Percentiles rank a stretch among this genome's conserved stretches.
phyloP scores from a whole-genome alignment of 768 basidiomycete species.

The Panellus pusillus region DNA sequence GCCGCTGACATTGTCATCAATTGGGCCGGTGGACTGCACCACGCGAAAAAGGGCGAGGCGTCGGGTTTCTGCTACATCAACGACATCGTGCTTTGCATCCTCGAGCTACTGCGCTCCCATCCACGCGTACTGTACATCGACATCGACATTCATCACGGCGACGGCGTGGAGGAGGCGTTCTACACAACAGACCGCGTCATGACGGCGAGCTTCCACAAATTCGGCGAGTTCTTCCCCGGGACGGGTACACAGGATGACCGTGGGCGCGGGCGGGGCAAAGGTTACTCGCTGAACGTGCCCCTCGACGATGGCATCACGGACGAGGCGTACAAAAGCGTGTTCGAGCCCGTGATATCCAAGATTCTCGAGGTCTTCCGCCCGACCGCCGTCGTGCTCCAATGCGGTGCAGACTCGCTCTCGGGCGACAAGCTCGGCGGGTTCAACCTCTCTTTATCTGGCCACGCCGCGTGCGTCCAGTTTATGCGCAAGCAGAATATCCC shows the following conservation, averaged over 20 bases:
- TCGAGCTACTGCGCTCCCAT: constrained; percentile 83
- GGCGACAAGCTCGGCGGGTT: constrained; percentile 96
- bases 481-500: constrained; percentile 81
- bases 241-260: constrained; percentile 83
- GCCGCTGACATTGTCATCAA: constrained; percentile 91
- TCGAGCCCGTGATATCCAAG: constrained; percentile 87
- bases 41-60: constrained; percentile 98
- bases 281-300: constrained; percentile 92
- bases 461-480: constrained; percentile 88
- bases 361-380: constrained; percentile 89
- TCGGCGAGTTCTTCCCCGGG: constrained; percentile 92
- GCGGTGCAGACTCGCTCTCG: constrained; percentile 93
- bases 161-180: constrained; percentile 98
- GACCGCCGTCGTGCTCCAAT: constrained; percentile 87
- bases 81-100: constrained; percentile 92
- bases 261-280: constrained; percentile 80
- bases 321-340: constrained; percentile 81
- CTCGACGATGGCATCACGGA: constrained; percentile 94
- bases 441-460: constrained; percentile 93
- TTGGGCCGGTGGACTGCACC: constrained; percentile 98
- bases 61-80: constrained; percentile 99
- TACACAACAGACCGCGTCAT: constrained; percentile 97
- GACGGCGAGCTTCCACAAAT: constrained; percentile 96
- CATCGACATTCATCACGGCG: constrained; percentile 98
- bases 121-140: constrained; percentile 95